phyloP scores from a whole-genome alignment of 2,329 filamentous ascomycete genomes.

The Pestalotiopsis sp. region DNA sequence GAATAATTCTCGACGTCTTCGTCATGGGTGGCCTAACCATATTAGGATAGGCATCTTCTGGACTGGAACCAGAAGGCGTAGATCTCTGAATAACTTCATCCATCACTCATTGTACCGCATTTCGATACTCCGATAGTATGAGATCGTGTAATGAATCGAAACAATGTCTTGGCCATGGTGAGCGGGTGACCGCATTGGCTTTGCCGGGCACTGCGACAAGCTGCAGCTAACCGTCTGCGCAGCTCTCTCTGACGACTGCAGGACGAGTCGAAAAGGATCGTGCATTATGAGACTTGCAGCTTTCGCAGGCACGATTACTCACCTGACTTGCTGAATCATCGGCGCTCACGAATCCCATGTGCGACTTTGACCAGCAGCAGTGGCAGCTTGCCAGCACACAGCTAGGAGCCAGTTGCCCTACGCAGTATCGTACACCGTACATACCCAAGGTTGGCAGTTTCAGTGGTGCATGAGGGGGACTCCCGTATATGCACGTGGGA shows the following conservation, averaged over 20 bases:
- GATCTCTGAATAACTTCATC: background rate
- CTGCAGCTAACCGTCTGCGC: background rate
- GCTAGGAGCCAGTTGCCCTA: background rate
- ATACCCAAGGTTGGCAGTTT: background rate
- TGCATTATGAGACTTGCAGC: background rate
- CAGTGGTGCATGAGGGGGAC: background rate
- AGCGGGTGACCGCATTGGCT: background rate
- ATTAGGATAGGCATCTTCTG: background rate
- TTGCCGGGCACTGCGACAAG: background rate
- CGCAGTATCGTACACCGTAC: background rate
- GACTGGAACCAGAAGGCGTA: background rate
- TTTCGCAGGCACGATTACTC: background rate
- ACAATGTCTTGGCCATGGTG: background rate
- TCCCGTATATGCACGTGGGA: slow-evolving; percentile 6
- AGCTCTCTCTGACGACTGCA: background rate
- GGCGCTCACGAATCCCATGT: background rate
- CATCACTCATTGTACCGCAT: background rate
- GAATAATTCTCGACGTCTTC: background rate
- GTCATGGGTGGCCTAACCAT: background rate
- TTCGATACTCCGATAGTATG: background rate
- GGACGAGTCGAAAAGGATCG: background rate
- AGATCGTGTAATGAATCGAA: background rate
- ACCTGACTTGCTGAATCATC: background rate
- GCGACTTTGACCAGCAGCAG: background rate
- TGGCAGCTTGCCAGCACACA: no score